These are phyloP conservation scores for Tetrahymena thermophila DNA, from an alignment of 73 alveolate species.

Conservation along the genomic window DNA sequence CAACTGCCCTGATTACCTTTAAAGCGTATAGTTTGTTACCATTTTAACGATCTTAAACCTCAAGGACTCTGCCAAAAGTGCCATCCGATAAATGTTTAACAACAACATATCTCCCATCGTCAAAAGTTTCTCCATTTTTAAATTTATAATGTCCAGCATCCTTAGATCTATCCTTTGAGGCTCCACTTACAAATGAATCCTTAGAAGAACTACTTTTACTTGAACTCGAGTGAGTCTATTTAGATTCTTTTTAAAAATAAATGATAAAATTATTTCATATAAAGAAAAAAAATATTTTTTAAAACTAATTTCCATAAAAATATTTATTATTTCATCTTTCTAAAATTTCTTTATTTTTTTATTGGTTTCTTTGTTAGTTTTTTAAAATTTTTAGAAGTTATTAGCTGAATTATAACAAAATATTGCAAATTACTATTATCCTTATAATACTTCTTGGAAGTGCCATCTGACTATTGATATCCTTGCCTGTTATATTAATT, in stretches of 20 bases:
- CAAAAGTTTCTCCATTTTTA: constrained; percentile 10
- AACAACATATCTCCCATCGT: constrained; percentile 17
- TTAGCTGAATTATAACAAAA: not conserved
- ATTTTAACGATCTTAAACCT: constrained; percentile 34
- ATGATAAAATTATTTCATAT: not conserved
- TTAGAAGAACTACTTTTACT: not conserved
- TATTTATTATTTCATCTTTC: not conserved
- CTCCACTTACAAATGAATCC: not conserved
- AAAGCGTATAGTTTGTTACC: constrained; percentile 13
- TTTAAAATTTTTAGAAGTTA: too few relatives aligned
- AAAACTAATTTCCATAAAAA: not conserved
- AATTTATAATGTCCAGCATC: constrained; percentile 37
- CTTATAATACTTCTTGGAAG: not conserved
- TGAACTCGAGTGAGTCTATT: not conserved
- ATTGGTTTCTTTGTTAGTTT: too few relatives aligned
- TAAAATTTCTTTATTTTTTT: too few relatives aligned
- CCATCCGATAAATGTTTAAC: constrained; percentile 83
- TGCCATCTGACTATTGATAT: not conserved
- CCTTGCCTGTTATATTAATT: not conserved
- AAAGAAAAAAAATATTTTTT: too few relatives aligned
- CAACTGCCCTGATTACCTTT: constrained; percentile 32
- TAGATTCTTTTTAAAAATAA: not conserved
- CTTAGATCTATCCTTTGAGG: not conserved
- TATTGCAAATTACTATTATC: not conserved
- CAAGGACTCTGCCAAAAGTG: constrained; percentile 91